Percentiles rank a stretch among this genome's conserved stretches.
These are phyloP conservation scores for Coemansia sp. DNA, from an alignment of 192 early-diverging fungal species.

Conservation along the genomic window DNA sequence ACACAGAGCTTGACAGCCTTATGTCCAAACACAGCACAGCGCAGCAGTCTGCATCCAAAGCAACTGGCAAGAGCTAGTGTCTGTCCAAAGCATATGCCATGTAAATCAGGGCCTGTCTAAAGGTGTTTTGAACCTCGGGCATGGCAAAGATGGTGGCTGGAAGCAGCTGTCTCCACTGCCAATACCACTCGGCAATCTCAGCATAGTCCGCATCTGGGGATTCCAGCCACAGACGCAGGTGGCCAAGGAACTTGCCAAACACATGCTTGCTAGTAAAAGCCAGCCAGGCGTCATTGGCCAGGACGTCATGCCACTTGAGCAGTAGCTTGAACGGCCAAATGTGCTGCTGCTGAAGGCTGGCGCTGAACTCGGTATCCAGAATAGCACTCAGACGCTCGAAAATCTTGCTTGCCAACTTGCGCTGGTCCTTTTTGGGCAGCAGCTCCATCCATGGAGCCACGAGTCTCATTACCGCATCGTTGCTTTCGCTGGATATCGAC, in stretches of 20 bases:
- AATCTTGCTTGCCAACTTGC: conserved; percentile 20
- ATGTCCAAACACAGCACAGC: conserved; percentile 2
- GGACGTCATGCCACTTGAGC: conserved; percentile 29
- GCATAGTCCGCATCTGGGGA: conserved; percentile 39
- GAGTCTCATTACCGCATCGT: conserved; percentile 19
- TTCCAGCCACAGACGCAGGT: conserved; percentile 37
- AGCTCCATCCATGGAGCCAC: conserved; percentile 35
- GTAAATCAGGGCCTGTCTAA: conserved; percentile 28
- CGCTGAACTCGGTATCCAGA: conserved; percentile 24
- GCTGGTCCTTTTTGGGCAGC: conserved; percentile 26
- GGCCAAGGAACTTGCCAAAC: conserved; percentile 20
- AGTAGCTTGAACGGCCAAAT: conserved; percentile 42
- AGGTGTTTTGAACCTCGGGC: conserved; percentile 22
- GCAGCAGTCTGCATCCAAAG: background rate
- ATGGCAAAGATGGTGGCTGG: conserved; percentile 22
- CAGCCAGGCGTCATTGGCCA: conserved; percentile 32
- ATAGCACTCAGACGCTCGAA: conserved; percentile 20
- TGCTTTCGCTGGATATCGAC: conserved; percentile 27
- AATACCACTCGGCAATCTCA: conserved; percentile 53
- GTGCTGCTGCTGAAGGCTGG: conserved; percentile 26
- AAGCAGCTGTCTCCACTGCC: conserved; percentile 45
- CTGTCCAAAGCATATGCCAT: conserved; percentile 30
- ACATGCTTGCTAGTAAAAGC: conserved; percentile 17
- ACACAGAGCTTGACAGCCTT: conserved; percentile 23
- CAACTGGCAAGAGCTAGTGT: background rate